Conservation (phyloP, 129 eudicot species). For the Escallonia rubra region DNA sequence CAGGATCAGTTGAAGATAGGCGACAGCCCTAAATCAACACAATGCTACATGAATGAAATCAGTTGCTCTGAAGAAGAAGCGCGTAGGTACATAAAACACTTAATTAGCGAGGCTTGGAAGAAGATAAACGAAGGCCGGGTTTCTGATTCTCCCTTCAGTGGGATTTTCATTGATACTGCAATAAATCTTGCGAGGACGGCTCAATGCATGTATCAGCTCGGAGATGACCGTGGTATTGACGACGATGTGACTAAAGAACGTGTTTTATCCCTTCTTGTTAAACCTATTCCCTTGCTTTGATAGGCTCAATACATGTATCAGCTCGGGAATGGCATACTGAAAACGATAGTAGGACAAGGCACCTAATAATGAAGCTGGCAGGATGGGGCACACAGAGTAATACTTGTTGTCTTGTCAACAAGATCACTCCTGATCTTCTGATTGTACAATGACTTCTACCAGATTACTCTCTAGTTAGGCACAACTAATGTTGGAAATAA, state of each 20-base stretch:
- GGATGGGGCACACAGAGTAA: no score
- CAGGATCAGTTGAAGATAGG: conserved; percentile 54
- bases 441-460: no score
- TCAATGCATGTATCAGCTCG: conserved; percentile 29
- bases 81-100: conserved; percentile 11
- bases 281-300: no score
- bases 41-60: conserved; percentile 59
- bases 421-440: conserved; percentile 5
- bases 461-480: no score
- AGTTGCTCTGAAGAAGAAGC: conserved; percentile 45
- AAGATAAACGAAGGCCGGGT: conserved; percentile 27
- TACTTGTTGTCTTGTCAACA: conserved; percentile 22
- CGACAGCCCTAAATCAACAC: conserved; percentile 40
- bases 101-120: conserved; percentile 37
- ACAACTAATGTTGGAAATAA: no score
- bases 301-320: no score
- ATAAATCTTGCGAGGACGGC: conserved; percentile 39
- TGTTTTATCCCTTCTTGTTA: no score
- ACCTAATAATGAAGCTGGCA: no score
- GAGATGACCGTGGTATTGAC: no score
- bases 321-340: no score
- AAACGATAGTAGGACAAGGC: no score
- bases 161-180: conserved; percentile 23
- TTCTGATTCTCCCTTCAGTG: conserved; percentile 5
- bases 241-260: no score